phyloP scores from a whole-genome alignment of 371 early-diverging fungal genomes.

The Cokeromyces recurvatus region DNA sequence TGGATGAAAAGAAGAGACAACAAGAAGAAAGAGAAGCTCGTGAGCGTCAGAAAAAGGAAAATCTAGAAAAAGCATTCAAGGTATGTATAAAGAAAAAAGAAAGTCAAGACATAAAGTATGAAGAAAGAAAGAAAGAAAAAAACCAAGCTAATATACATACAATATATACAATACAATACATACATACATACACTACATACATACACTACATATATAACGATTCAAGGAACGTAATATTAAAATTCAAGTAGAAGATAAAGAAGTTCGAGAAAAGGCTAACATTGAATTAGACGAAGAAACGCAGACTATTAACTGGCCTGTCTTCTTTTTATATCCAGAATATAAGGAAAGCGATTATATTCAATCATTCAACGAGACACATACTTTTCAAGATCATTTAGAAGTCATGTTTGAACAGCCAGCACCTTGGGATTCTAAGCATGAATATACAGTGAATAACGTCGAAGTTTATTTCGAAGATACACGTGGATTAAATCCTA shows the following conservation, averaged over 20 bases:
- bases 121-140: too few species aligned
- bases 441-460: slow-evolving; percentile 61
- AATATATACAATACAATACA: too few species aligned
- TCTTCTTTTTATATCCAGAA: slow-evolving; percentile 94
- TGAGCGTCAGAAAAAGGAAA: slow-evolving; percentile 44
- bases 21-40: slow-evolving; percentile 42
- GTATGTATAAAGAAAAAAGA: slow-evolving; percentile 18
- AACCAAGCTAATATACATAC: too few species aligned
- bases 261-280: slow-evolving; percentile 41
- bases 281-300: slow-evolving; percentile 64
- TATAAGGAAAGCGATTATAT: slow-evolving; percentile 89
- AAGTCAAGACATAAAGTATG: too few species aligned
- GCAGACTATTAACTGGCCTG: slow-evolving; percentile 77
- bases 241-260: slow-evolving; percentile 41
- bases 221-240: slow-evolving; percentile 51
- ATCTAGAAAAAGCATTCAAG: slow-evolving; percentile 43
- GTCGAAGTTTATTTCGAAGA: slow-evolving; percentile 82
- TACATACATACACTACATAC: too few species aligned
- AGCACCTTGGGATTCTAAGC: slow-evolving; percentile 78
- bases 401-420: slow-evolving; percentile 78
- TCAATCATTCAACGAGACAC: slow-evolving; percentile 76
- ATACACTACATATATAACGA: neutral
- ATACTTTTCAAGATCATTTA: slow-evolving; percentile 82
- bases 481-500: slow-evolving; percentile 45
- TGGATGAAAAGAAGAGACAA: slow-evolving; percentile 37